Conservation (phyloP, 306 rosid species). For the Abrus precatorius region DNA sequence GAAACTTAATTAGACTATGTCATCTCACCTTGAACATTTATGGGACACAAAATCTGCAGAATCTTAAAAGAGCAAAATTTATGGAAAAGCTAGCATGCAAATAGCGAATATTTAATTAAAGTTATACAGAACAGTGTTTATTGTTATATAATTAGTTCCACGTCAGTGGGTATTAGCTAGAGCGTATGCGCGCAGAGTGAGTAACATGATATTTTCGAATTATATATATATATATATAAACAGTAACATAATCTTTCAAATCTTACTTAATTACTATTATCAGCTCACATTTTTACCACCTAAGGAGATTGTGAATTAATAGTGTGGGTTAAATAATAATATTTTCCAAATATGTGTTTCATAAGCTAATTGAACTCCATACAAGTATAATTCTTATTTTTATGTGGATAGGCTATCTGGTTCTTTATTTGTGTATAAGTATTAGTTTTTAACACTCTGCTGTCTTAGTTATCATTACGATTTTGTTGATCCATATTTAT, state of each 20-base stretch:
- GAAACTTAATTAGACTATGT: constrained; percentile 40
- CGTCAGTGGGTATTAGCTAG: not conserved
- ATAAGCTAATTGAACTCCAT: constrained; percentile 6
- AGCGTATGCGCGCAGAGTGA: constrained; percentile 2
- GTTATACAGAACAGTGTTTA: constrained; percentile 42
- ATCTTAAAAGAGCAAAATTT: constrained; percentile 65
- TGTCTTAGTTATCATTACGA: not conserved
- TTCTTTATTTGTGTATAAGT: not conserved
- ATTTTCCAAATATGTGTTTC: not conserved
- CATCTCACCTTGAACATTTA: constrained; percentile 58
- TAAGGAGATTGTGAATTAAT: too few species aligned
- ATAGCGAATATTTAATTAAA: constrained; percentile 43
- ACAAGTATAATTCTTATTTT: constrained; percentile 10
- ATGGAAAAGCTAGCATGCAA: constrained; percentile 51
- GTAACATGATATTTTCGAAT: not conserved
- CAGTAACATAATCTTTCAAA: not conserved
- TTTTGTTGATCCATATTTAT: not conserved
- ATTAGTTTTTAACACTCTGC: not conserved
- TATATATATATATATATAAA: too few species aligned
- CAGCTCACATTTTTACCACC: not conserved
- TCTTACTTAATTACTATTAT: not conserved
- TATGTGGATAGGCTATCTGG: not conserved
- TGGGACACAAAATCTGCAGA: constrained; percentile 75
- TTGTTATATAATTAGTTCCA: constrained; percentile 23
- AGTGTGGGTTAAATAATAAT: not conserved